phyloP scores from a whole-genome alignment of 139 green algal genomes.

The Ettlia oleoabundans region DNA sequence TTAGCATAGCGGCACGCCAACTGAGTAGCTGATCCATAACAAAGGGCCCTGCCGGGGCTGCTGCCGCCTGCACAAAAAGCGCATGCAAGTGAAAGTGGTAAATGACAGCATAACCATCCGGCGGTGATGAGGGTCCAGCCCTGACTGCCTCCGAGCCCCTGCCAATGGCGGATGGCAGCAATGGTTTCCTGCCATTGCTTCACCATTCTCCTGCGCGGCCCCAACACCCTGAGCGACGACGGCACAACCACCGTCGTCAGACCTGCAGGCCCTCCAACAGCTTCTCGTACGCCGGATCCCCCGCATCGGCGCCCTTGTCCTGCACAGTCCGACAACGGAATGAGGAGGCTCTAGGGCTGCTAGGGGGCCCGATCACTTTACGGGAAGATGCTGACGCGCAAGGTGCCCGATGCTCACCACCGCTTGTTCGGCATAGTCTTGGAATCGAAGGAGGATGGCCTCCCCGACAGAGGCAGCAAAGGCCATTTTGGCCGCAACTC shows the following conservation, averaged over 20 bases:
- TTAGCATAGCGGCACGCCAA: constrained; percentile 48
- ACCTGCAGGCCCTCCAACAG: constrained; percentile 45
- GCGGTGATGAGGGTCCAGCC: not conserved
- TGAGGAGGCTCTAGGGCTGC: not conserved
- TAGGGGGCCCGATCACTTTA: not conserved
- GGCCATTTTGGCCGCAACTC: not conserved
- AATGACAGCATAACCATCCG: not conserved
- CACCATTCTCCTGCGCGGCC: not conserved
- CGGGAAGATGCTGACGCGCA: too few species aligned
- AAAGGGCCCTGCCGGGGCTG: constrained; percentile 25
- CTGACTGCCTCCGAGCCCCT: not conserved
- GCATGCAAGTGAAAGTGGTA: too few species aligned
- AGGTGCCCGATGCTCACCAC: constrained; percentile 16
- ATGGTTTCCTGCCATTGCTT: not conserved
- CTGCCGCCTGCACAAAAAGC: constrained; percentile 36
- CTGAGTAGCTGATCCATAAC: constrained; percentile 50
- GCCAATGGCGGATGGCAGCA: not conserved
- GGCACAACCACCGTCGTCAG: not conserved
- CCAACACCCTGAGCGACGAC: not conserved
- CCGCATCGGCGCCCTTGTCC: constrained; percentile 34
- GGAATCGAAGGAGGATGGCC: constrained; percentile 26
- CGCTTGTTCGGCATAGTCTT: constrained; percentile 10
- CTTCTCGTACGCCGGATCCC: constrained; percentile 40
- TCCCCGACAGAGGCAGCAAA: constrained; percentile 32
- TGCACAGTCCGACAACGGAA: not conserved